Percentiles rank a stretch among this genome's conserved stretches.
Evolutionary conservation across 169 alveolate genomes (phyloP).

Genomic region (Neospora caninum): DNA sequence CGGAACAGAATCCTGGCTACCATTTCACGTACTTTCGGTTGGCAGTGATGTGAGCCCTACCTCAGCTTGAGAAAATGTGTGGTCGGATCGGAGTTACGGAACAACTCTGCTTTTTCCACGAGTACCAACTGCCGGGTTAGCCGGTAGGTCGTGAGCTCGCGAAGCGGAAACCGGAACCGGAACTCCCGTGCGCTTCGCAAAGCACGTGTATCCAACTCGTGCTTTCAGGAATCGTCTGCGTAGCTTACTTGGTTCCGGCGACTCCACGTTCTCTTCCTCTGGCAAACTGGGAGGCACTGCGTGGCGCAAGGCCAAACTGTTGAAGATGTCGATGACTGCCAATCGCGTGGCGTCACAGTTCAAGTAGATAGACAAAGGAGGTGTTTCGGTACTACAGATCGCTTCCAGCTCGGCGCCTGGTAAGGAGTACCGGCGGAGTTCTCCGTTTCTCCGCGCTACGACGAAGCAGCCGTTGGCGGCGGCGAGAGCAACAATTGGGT

Average conservation of each 20-base stretch:
- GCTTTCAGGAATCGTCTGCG: too few relatives aligned
- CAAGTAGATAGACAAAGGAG: not conserved
- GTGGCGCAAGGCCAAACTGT: not conserved
- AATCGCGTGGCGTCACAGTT: not conserved
- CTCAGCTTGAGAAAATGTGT: too few relatives aligned
- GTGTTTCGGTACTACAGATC: not conserved
- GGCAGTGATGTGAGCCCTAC: too few relatives aligned
- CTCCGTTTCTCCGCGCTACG: constrained; percentile 16
- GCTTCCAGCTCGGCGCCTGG: not conserved
- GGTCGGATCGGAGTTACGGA: too few relatives aligned
- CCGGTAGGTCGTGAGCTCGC: too few relatives aligned
- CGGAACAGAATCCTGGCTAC: too few relatives aligned
- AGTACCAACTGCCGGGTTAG: too few relatives aligned
- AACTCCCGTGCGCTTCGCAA: too few relatives aligned
- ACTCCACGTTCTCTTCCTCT: not conserved
- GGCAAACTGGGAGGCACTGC: not conserved
- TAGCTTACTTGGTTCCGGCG: not conserved
- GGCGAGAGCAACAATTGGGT: not conserved
- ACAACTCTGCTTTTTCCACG: too few relatives aligned
- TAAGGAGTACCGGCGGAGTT: constrained; percentile 26
- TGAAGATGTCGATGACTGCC: not conserved
- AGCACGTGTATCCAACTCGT: too few relatives aligned
- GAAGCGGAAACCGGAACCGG: too few relatives aligned
- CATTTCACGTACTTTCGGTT: too few relatives aligned
- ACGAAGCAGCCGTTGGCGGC: not conserved